Evolutionary conservation across 1,284 basidiomycete species (phyloP).

Genomic region (Jaminaea rosea): DNA sequence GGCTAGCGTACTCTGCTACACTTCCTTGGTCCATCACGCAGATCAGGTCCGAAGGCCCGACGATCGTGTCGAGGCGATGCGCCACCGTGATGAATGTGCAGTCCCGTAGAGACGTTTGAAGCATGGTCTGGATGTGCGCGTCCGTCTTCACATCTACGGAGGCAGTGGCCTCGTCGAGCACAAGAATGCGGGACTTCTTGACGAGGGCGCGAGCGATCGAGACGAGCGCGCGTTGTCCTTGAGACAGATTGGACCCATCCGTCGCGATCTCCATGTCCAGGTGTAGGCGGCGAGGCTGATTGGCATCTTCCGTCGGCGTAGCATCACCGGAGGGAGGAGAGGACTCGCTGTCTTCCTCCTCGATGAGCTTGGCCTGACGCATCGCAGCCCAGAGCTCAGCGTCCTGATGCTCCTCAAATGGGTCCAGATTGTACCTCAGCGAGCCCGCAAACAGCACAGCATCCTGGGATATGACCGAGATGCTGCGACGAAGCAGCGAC

Average conservation of each 20-base stretch:
- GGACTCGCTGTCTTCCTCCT: constrained; percentile 3
- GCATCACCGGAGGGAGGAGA: not conserved
- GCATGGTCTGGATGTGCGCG: constrained; percentile 59
- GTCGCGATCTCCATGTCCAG: constrained; percentile 65
- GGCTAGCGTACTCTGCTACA: not conserved
- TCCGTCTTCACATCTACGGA: constrained; percentile 70
- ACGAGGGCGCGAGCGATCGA: constrained; percentile 67
- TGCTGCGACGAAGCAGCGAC: constrained; percentile 52
- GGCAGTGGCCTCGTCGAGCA: constrained; percentile 49
- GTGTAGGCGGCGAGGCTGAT: constrained; percentile 32
- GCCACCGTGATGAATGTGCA: constrained; percentile 1
- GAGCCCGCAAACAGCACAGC: constrained; percentile 61
- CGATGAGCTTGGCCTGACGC: constrained; percentile 27
- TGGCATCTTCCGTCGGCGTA: not conserved
- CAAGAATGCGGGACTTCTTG: constrained; percentile 11
- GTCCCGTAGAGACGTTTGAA: not conserved
- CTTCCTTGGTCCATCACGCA: not conserved
- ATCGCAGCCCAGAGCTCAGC: constrained; percentile 37
- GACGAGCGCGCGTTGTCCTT: constrained; percentile 62
- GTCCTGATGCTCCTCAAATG: constrained; percentile 59
- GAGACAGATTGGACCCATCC: constrained; percentile 68
- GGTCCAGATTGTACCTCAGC: constrained; percentile 62
- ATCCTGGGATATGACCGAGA: constrained; percentile 78
- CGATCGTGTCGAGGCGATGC: not conserved
- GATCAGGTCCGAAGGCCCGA: not conserved